Percentiles rank a stretch among this genome's conserved stretches.
Evolutionary conservation across 2,329 filamentous ascomycete genomes (phyloP).

Genomic region (Capronia epimyces): DNA sequence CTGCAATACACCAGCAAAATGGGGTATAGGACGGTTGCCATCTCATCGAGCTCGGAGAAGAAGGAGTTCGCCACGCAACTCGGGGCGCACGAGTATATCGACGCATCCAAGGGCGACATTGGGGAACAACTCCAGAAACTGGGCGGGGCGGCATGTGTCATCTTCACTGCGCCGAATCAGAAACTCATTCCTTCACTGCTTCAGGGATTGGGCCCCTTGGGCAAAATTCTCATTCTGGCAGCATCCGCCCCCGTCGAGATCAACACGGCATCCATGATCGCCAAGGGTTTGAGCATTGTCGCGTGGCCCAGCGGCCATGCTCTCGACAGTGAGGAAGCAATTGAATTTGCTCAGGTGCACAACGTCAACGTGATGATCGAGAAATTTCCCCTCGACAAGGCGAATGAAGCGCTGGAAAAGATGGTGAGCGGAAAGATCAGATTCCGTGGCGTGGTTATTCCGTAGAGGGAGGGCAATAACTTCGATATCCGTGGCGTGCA

Average conservation of each 20-base stretch:
- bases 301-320: slow-evolving; percentile 52
- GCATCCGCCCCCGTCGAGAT: slow-evolving; percentile 29
- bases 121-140: slow-evolving; percentile 35
- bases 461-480: slow-evolving; percentile 35
- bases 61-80: slow-evolving; percentile 50
- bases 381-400: slow-evolving; percentile 49
- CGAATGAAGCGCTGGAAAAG: slow-evolving; percentile 46
- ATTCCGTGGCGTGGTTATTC: slow-evolving; percentile 47
- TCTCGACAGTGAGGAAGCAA: slow-evolving; percentile 49
- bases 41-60: slow-evolving; percentile 48
- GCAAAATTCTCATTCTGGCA: slow-evolving; percentile 36
- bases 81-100: slow-evolving; percentile 54
- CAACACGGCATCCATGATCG: slow-evolving; percentile 37
- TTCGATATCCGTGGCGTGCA: neutral
- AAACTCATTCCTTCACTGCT: slow-evolving; percentile 35
- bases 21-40: slow-evolving; percentile 49
- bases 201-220: slow-evolving; percentile 34
- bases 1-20: slow-evolving; percentile 50
- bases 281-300: slow-evolving; percentile 45
- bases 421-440: slow-evolving; percentile 48
- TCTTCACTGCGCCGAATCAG: slow-evolving; percentile 37
- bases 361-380: slow-evolving; percentile 50
- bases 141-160: slow-evolving; percentile 33
- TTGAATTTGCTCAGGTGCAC: slow-evolving; percentile 46
- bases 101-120: slow-evolving; percentile 37